Evolutionary conservation across 768 basidiomycete genomes (phyloP).

Genomic region (Russula emetica): DNA sequence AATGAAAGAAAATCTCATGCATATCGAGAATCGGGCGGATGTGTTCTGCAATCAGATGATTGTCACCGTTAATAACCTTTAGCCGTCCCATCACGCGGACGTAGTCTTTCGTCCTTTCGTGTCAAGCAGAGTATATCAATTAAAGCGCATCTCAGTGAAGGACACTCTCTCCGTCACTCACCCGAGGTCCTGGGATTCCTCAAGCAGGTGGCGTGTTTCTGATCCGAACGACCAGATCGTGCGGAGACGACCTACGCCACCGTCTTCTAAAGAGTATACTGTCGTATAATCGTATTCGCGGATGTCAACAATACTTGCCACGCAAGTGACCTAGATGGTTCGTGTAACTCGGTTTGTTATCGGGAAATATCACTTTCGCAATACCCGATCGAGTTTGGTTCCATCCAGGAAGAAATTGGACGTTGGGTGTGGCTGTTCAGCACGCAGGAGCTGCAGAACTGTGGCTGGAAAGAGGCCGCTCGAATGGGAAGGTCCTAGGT

Average conservation of each 20-base stretch:
- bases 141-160: not conserved
- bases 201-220: not conserved
- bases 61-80: constrained; percentile 36
- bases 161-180: not conserved
- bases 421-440: constrained; percentile 27
- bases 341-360: constrained; percentile 1
- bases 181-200: not conserved
- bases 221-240: not conserved
- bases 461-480: constrained; percentile 47
- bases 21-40: constrained; percentile 41
- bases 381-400: constrained; percentile 21
- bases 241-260: constrained; percentile 31
- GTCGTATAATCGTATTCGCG: constrained; percentile 3
- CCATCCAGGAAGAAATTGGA: constrained; percentile 19
- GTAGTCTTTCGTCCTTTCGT: constrained; percentile 7
- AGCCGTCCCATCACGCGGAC: constrained; percentile 19
- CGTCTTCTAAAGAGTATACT: constrained; percentile 38
- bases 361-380: not conserved
- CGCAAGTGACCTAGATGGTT: constrained; percentile 43
- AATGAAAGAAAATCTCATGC: constrained; percentile 48
- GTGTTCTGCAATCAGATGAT: constrained; percentile 38
- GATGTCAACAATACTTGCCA: constrained; percentile 40
- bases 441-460: constrained; percentile 49
- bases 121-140: not conserved
- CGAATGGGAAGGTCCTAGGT: not conserved